A percentile compares a stretch with the other conserved stretches of the same genome.
Evolutionary conservation across 805 yeast genomes (phyloP).

Genomic region (Saccharomycopsis amapae): DNA sequence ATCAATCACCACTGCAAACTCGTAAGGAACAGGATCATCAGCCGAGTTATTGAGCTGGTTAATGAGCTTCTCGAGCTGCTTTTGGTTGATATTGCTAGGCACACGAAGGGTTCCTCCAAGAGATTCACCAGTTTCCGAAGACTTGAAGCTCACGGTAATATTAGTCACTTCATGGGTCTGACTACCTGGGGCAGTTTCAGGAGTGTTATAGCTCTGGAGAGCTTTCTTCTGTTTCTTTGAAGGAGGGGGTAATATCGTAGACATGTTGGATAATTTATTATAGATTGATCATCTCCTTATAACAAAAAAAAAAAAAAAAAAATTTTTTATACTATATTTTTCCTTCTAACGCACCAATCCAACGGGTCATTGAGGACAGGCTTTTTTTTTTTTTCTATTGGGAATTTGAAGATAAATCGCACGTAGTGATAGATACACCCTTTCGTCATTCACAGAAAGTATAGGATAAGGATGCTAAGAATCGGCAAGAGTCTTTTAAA

Average conservation of each 20-base stretch:
- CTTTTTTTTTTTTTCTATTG: no score
- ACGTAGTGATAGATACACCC: no score
- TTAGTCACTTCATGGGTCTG: conserved; percentile 58
- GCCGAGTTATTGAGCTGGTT: conserved; percentile 65
- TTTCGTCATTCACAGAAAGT: no score
- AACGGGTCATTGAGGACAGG: no score
- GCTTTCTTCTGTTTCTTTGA: conserved; percentile 79
- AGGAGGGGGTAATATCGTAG: conserved; percentile 90
- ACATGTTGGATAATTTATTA: no score
- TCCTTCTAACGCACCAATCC: no score
- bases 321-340: no score
- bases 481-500: no score
- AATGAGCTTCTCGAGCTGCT: conserved; percentile 80
- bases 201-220: conserved; percentile 53
- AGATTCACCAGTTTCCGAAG: conserved; percentile 84
- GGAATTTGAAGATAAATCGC: no score
- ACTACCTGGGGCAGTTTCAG: conserved; percentile 43
- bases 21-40: conserved; percentile 87
- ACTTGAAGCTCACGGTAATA: conserved; percentile 83
- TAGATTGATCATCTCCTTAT: no score
- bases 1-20: conserved; percentile 54
- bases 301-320: no score
- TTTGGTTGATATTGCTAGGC: conserved; percentile 80
- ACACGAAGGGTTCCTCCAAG: conserved; percentile 83
- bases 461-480: no score